Base-by-base conservation (phyloP, 192 early-diverging fungal genomes). In the Oehlia diaphana region DNA sequence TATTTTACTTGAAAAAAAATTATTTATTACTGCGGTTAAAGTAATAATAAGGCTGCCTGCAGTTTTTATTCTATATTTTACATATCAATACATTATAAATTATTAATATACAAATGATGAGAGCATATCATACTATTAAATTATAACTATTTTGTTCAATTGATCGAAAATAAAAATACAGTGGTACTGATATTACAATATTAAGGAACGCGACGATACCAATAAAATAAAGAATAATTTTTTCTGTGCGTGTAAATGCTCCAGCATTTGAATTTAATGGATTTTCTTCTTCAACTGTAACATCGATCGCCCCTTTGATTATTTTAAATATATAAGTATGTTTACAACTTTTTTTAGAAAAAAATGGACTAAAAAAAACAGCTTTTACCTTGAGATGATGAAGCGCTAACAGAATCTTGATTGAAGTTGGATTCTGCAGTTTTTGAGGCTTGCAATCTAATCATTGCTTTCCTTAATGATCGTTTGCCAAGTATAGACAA, bases 401-500 rank as follows among this genome's bases (percentile, higher is more conserved):
- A 58, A 5, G 50, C 5, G 3, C 16, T 6, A 58, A 16, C 19
- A 67, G 67, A 0, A 76, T 58, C 37, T 66, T 79, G 2, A 81
- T 82, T 70, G 72, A 39, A 9, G 79, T 66, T n/a, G 77, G 80
- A 33, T 80, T 82, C 64, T 79, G 82, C 8, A 9, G 39, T 37
- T 71, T 71, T 71, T 13, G 77, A 71, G 9, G 67, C 68, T 37
- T 83, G 74, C 50, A 86, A 33, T 74, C 78, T 79, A 66, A 76
- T 47, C 81, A 83, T 83, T 4, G 85, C 85, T 67, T 83, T 86
- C 61, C 85, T 75, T 6, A 84, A 58, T 14, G 85, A 86, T 35
- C 83, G 74, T 31, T 86, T 86, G 8, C 85, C 85, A 75, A 86
- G 80, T 5, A 86, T 26, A n/a, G 85, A 86, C 2, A 86, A 77